phyloP scores from a whole-genome alignment of 2,329 filamentous ascomycete species.

The Fonsecaea erecta region DNA sequence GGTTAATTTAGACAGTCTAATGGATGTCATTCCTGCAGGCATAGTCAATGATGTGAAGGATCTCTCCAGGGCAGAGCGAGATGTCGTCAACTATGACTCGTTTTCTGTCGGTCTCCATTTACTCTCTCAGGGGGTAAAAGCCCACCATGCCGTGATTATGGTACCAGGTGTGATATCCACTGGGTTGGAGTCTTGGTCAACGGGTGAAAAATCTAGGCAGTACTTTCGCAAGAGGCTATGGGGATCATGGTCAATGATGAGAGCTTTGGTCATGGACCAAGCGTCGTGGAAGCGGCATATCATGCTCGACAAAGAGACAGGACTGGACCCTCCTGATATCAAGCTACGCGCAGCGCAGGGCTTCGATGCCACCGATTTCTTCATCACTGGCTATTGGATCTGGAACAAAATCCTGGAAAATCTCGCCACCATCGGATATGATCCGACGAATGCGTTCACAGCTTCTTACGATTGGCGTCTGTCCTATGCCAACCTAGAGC shows the following conservation, averaged over 20 bases:
- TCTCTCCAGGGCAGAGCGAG: slow-evolving; percentile 84
- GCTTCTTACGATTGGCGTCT: slow-evolving; percentile 89
- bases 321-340: slow-evolving; percentile 84
- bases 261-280: slow-evolving; percentile 89
- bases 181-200: slow-evolving; percentile 95
- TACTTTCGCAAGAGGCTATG: slow-evolving; percentile 95
- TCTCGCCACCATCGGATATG: slow-evolving; percentile 91
- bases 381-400: slow-evolving; percentile 87
- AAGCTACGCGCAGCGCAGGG: slow-evolving; percentile 93
- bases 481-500: slow-evolving; percentile 86
- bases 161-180: slow-evolving; percentile 97
- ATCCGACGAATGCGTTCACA: slow-evolving; percentile 74
- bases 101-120: slow-evolving; percentile 89
- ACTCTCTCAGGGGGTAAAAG: slow-evolving; percentile 76
- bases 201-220: slow-evolving; percentile 77
- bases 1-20: slow-evolving; percentile 78
- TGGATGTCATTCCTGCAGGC: slow-evolving; percentile 85
- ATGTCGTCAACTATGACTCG: slow-evolving; percentile 87
- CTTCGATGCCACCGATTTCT: slow-evolving; percentile 95
- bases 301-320: slow-evolving; percentile 91
- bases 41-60: slow-evolving; percentile 85
- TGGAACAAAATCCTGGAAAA: slow-evolving; percentile 99
- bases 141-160: slow-evolving; percentile 92
- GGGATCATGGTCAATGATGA: slow-evolving; percentile 99
- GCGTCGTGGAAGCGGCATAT: slow-evolving; percentile 94